These are phyloP conservation scores for Rauvolfia tetraphylla DNA, from an alignment of 257 asterid genomes.

Conservation along the genomic window DNA sequence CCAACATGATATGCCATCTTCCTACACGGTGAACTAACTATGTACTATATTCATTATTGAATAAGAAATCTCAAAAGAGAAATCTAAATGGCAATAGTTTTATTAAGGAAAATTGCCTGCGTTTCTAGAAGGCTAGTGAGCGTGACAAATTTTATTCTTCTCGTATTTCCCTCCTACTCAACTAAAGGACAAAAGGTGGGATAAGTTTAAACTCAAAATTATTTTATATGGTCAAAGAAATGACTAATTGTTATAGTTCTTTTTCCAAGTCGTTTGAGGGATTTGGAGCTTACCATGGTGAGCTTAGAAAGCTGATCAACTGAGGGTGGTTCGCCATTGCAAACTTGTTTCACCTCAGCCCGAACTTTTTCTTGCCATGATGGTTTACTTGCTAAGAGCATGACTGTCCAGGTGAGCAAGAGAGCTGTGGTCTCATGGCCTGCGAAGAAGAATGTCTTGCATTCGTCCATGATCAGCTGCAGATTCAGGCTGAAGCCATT, in stretches of 20 bases:
- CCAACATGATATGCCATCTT: not conserved
- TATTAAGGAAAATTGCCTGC: not conserved
- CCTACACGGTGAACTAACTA: not conserved
- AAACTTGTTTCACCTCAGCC: conserved; percentile 51
- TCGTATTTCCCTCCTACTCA: conserved; percentile 8
- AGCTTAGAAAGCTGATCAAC: conserved; percentile 77
- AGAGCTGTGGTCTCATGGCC: conserved; percentile 95
- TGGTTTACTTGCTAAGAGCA: conserved; percentile 75
- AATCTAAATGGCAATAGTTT: not conserved
- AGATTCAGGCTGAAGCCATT: conserved; percentile 52
- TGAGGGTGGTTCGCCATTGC: conserved; percentile 43
- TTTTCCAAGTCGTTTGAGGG: not conserved
- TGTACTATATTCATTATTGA: not conserved
- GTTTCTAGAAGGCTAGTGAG: not conserved
- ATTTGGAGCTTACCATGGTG: conserved; percentile 41
- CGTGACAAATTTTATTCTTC: conserved; percentile 15
- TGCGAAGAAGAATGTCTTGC: conserved; percentile 93
- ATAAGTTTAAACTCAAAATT: not conserved
- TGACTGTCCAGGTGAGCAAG: conserved; percentile 84
- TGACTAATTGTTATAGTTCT: not conserved
- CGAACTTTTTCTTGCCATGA: conserved; percentile 77
- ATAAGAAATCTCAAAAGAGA: not conserved
- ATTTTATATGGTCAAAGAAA: not conserved
- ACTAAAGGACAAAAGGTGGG: conserved; percentile 1
- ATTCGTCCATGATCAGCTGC: conserved; percentile 88